phyloP scores from a whole-genome alignment of 805 yeast species.

The Debaryomyces tyrocola region DNA sequence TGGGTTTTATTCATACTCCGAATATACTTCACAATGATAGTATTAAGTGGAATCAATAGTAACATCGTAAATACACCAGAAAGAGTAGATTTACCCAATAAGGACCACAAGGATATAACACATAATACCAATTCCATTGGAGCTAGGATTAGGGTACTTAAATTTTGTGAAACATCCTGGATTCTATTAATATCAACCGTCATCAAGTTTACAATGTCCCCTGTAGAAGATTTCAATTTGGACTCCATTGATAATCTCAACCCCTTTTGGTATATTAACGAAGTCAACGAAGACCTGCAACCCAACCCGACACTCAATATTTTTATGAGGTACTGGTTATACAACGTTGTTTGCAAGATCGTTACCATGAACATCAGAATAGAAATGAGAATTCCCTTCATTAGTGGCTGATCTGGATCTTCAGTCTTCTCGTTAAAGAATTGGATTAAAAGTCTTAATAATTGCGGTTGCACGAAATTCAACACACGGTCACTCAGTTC shows the following conservation, averaged over 20 bases:
- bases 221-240: constrained; percentile 59
- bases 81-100: constrained; percentile 59
- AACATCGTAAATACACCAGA: constrained; percentile 54
- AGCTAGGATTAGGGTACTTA: constrained; percentile 56
- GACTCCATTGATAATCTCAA: constrained; percentile 67
- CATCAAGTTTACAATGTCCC: constrained; percentile 77
- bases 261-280: constrained; percentile 71
- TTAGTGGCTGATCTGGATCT: constrained; percentile 35
- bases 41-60: constrained; percentile 59
- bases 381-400: constrained; percentile 65
- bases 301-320: constrained; percentile 64
- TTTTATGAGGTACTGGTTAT: constrained; percentile 66
- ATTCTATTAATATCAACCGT: constrained; percentile 73
- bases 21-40: constrained; percentile 44
- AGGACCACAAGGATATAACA: constrained; percentile 50
- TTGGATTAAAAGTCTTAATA: constrained; percentile 63
- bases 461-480: constrained; percentile 81
- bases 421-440: constrained; percentile 50
- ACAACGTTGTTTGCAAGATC: constrained; percentile 56
- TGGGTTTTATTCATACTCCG: constrained; percentile 50
- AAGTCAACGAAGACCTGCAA: constrained; percentile 53
- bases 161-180: constrained; percentile 55
- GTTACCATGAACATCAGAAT: constrained; percentile 62
- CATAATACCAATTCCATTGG: constrained; percentile 58
- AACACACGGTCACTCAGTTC: constrained; percentile 23